These are phyloP conservation scores for Fomitopsis pulvina DNA, from an alignment of 768 basidiomycete genomes.

Conservation along the genomic window DNA sequence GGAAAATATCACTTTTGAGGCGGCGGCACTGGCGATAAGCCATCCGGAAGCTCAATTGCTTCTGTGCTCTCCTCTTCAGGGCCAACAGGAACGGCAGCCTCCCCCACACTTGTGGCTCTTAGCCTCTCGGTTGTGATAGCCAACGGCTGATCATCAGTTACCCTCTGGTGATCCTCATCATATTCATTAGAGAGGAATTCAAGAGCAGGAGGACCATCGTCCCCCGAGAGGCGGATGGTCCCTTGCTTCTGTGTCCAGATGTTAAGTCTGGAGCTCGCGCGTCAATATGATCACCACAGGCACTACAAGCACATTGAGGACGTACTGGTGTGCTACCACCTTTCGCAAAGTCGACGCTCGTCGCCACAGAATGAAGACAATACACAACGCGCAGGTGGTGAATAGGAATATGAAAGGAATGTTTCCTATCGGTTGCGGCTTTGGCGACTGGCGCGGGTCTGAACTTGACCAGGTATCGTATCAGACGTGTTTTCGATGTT, in stretches of 20 bases:
- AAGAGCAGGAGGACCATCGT: slow-evolving; percentile 65
- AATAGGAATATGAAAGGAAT: slow-evolving; percentile 46
- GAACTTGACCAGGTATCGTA: slow-evolving; percentile 4
- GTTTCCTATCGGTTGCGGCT: slow-evolving; percentile 60
- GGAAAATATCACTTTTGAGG: slow-evolving; percentile 4
- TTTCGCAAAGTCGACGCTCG: slow-evolving; percentile 47
- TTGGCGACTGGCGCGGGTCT: slow-evolving; percentile 57
- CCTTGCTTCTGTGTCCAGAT: slow-evolving; percentile 49
- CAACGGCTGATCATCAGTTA: slow-evolving; percentile 21
- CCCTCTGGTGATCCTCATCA: slow-evolving; percentile 41
- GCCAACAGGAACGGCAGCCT: neutral
- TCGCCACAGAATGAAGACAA: slow-evolving; percentile 58
- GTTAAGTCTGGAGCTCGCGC: slow-evolving; percentile 50
- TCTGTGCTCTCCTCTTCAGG: neutral
- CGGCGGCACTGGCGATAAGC: slow-evolving; percentile 8
- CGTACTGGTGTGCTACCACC: slow-evolving; percentile 59
- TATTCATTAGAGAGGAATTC: slow-evolving; percentile 58
- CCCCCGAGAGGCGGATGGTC: slow-evolving; percentile 58
- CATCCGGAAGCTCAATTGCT: slow-evolving; percentile 2
- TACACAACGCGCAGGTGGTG: slow-evolving; percentile 50
- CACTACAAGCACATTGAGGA: slow-evolving; percentile 8
- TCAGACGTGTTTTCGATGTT: neutral
- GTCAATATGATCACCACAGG: neutral
- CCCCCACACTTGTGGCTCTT: slow-evolving; percentile 5
- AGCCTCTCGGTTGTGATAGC: slow-evolving; percentile 13